Percentiles rank a stretch among this genome's conserved stretches.
Evolutionary conservation across 164 flowering plant genomes (phyloP).

Genomic region (Liriodendron chinense): DNA sequence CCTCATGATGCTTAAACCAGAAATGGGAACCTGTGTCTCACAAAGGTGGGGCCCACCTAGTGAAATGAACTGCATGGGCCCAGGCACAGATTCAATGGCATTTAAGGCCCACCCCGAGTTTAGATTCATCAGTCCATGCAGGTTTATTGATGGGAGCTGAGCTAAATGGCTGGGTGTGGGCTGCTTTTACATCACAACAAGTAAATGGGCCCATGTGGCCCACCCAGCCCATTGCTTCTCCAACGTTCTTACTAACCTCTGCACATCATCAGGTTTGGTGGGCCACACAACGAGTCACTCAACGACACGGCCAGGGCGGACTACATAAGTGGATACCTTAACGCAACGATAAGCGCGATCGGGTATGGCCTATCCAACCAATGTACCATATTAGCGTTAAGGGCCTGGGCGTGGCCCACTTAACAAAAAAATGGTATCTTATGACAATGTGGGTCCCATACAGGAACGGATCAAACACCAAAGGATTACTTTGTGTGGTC

Average conservation of each 20-base stretch:
- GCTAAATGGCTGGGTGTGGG: slow-evolving; percentile 11
- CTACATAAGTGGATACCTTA: slow-evolving; percentile 15
- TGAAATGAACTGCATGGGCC: too few species aligned
- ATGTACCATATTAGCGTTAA: too few species aligned
- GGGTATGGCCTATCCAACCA: slow-evolving; percentile 29
- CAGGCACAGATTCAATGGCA: too few species aligned
- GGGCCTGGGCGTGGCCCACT: neutral
- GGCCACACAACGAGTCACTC: slow-evolving; percentile 15
- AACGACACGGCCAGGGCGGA: slow-evolving; percentile 23
- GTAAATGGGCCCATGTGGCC: slow-evolving; percentile 22
- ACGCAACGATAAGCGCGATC: slow-evolving; percentile 24
- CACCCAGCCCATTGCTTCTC: slow-evolving; percentile 5
- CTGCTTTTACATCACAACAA: neutral
- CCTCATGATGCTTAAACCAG: too few species aligned
- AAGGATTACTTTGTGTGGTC: slow-evolving; percentile 57
- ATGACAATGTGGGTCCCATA: neutral
- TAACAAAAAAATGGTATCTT: neutral
- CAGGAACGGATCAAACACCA: slow-evolving; percentile 47
- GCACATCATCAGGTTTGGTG: slow-evolving; percentile 11
- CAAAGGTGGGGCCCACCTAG: too few species aligned
- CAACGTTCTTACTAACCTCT: slow-evolving; percentile 8
- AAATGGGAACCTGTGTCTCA: too few species aligned
- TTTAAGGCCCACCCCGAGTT: too few species aligned
- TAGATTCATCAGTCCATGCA: too few species aligned
- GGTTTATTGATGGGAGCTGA: too few species aligned